phyloP scores from a whole-genome alignment of 1,284 basidiomycete species.

The Schizophyllum commune region DNA sequence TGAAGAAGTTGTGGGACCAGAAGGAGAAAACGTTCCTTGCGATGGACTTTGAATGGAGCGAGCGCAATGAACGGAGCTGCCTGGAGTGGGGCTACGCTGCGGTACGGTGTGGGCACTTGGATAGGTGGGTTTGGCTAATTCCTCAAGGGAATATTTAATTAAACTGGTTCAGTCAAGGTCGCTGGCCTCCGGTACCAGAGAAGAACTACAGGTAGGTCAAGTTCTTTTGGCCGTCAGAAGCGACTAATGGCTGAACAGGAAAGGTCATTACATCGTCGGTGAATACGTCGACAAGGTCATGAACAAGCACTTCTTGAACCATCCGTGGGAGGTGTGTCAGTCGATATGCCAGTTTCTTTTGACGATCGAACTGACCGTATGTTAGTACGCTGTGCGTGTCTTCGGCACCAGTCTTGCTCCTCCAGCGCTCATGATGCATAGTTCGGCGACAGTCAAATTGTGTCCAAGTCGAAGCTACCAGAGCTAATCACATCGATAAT shows the following conservation, averaged over 20 bases:
- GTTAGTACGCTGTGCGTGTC: constrained; percentile 57
- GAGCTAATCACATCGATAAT: constrained; percentile 71
- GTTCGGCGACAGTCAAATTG: constrained; percentile 74
- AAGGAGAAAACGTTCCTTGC: constrained; percentile 70
- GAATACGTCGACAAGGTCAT: constrained; percentile 69
- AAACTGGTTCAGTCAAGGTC: constrained; percentile 39
- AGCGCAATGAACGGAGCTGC: constrained; percentile 60
- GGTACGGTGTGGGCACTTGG: constrained; percentile 64
- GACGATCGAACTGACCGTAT: neutral
- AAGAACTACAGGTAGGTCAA: constrained; percentile 74
- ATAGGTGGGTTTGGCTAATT: constrained; percentile 44
- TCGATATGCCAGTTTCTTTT: neutral
- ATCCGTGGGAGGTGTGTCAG: constrained; percentile 61
- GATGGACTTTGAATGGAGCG: constrained; percentile 72
- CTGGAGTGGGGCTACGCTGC: constrained; percentile 81
- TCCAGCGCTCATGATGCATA: constrained; percentile 22
- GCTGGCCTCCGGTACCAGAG: constrained; percentile 77
- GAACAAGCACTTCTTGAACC: constrained; percentile 53
- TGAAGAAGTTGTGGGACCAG: constrained; percentile 63
- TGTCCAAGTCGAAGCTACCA: constrained; percentile 60
- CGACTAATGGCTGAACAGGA: constrained; percentile 30
- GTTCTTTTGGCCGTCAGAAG: neutral
- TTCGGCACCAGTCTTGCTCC: neutral
- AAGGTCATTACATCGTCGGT: constrained; percentile 72
- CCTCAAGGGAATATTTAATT: constrained; percentile 1